Conservation (phyloP, 2,329 filamentous ascomycete species). For the Aspergillus carbonarius region DNA sequence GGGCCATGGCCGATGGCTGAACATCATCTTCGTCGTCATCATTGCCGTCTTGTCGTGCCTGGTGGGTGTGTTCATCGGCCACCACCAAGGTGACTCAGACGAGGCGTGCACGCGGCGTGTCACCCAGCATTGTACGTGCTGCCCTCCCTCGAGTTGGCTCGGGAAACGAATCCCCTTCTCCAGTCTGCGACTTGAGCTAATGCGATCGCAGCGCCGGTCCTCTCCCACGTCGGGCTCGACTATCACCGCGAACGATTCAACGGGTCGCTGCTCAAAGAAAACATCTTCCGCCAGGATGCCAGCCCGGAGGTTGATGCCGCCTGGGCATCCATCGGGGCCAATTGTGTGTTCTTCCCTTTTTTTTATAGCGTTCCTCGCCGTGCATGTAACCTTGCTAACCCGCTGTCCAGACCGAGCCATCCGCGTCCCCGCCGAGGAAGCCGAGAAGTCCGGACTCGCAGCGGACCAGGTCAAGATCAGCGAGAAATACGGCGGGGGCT, state of each 20-base stretch:
- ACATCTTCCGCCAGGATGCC: constrained; percentile 52
- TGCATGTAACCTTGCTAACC: background rate
- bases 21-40: constrained; percentile 14
- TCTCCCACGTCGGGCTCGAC: constrained; percentile 43
- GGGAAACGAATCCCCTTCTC: too few species aligned
- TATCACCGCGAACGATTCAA: constrained; percentile 53
- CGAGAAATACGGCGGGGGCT: constrained; percentile 58
- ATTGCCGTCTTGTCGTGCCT: constrained; percentile 20
- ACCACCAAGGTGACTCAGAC: constrained; percentile 17
- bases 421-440: constrained; percentile 52
- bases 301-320: constrained; percentile 58
- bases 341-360: constrained; percentile 47
- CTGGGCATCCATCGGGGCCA: constrained; percentile 54
- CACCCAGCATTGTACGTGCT: constrained; percentile 25
- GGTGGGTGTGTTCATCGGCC: constrained; percentile 17
- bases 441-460: constrained; percentile 52
- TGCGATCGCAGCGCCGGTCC: constrained; percentile 31
- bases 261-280: constrained; percentile 56
- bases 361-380: background rate
- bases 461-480: constrained; percentile 57
- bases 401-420: constrained; percentile 45
- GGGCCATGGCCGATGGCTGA: constrained; percentile 1
- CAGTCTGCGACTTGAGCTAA: background rate
- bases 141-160: background rate
- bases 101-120: constrained; percentile 23